phyloP scores from a whole-genome alignment of 1,139 yeast species.

The Trichomonascaceae sp. region DNA sequence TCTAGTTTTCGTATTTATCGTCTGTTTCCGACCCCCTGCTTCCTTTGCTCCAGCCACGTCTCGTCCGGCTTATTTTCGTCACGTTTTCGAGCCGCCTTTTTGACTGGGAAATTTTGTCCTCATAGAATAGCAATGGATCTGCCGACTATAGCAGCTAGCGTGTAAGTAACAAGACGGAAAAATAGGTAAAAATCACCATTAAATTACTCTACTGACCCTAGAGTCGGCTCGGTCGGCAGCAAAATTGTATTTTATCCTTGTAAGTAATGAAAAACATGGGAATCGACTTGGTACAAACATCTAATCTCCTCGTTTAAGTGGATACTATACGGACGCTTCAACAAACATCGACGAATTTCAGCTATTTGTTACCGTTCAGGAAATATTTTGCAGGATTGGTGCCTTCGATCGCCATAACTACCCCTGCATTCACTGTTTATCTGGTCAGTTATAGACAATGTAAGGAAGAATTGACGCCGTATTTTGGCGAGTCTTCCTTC shows the following conservation, averaged over 20 bases:
- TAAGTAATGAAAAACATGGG: constrained; percentile 16
- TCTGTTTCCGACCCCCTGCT: neutral
- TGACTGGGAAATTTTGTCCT: neutral
- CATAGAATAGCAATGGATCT: constrained; percentile 17
- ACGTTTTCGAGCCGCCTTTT: neutral
- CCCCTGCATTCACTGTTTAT: constrained; percentile 41
- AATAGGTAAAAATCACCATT: neutral
- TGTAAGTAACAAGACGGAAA: constrained; percentile 16
- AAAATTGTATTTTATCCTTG: constrained; percentile 34
- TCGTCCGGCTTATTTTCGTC: neutral
- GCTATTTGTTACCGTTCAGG: constrained; percentile 33
- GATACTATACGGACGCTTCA: constrained; percentile 37
- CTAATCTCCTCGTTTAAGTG: constrained; percentile 18
- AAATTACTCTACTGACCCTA: constrained; percentile 10
- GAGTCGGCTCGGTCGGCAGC: constrained; percentile 33
- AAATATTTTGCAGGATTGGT: constrained; percentile 39
- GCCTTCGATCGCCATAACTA: constrained; percentile 36
- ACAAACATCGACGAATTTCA: constrained; percentile 36
- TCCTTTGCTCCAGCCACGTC: neutral
- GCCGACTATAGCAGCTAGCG: constrained; percentile 26
- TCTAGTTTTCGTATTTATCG: neutral
- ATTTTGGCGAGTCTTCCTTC: constrained; percentile 33
- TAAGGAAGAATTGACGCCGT: constrained; percentile 34
- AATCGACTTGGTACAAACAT: neutral
- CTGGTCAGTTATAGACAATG: constrained; percentile 38